A percentile compares a stretch with the other conserved stretches of the same genome.
phyloP scores from a whole-genome alignment of 306 rosid species.

The Dicorynia guianensis region DNA sequence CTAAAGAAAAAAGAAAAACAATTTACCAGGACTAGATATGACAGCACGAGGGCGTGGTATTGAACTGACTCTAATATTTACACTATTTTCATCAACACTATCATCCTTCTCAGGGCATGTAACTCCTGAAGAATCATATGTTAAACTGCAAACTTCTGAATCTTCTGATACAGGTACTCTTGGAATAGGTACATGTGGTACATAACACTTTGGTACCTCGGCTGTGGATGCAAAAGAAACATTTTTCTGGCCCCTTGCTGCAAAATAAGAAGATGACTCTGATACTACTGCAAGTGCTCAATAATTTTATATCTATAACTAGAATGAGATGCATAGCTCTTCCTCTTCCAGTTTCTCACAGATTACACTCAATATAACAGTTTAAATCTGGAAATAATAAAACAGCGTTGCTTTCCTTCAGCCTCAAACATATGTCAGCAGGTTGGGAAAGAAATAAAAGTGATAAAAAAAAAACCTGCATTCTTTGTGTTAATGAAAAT shows the following conservation, averaged over 20 bases:
- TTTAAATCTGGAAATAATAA: slow-evolving; percentile 3
- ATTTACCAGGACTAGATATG: slow-evolving; percentile 87
- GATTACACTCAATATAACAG: not conserved
- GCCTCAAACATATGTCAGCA: slow-evolving; percentile 5
- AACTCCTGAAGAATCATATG: slow-evolving; percentile 44
- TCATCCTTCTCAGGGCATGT: slow-evolving; percentile 51
- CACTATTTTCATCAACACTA: slow-evolving; percentile 53
- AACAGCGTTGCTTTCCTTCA: slow-evolving; percentile 19
- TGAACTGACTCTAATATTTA: slow-evolving; percentile 60
- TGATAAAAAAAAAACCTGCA: slow-evolving; percentile 12
- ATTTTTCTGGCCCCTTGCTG: slow-evolving; percentile 52
- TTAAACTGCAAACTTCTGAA: slow-evolving; percentile 41
- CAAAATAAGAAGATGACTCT: slow-evolving; percentile 31
- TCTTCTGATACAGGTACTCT: slow-evolving; percentile 53
- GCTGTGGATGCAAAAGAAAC: slow-evolving; percentile 51
- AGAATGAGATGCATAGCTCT: slow-evolving; percentile 1
- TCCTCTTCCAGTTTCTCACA: slow-evolving; percentile 14
- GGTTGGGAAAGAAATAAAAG: not conserved
- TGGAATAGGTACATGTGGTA: slow-evolving; percentile 48
- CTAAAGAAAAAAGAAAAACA: not conserved
- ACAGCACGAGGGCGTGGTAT: slow-evolving; percentile 88
- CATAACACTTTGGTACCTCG: slow-evolving; percentile 56
- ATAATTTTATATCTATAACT: not conserved
- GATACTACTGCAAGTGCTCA: not conserved
- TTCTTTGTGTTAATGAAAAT: not conserved